Percentiles rank a stretch among this genome's conserved stretches.
phyloP scores from a whole-genome alignment of 2,329 filamentous ascomycete species.

The Ceratocystis diversiconidia region DNA sequence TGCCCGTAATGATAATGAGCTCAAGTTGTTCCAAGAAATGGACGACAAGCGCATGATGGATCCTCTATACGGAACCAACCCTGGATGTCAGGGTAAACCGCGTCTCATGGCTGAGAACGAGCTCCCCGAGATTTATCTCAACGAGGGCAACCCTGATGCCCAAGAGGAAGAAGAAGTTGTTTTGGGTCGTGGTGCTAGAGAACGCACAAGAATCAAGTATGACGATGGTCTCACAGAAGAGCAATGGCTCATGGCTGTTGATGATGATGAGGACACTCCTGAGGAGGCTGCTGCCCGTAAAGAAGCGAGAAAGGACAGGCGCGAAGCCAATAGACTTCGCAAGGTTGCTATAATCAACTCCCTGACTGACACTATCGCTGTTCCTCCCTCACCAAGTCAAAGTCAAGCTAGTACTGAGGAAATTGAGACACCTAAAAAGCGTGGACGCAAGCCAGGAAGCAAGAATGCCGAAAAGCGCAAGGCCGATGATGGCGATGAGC shows the following conservation, averaged over 20 bases:
- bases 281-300: constrained; percentile 88
- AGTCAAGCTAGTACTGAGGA: constrained; percentile 77
- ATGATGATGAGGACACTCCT: constrained; percentile 87
- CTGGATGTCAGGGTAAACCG: constrained; percentile 48
- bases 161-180: constrained; percentile 66
- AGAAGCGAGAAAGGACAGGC: constrained; percentile 67
- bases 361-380: constrained; percentile 20
- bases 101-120: constrained; percentile 80
- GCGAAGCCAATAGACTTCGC: constrained; percentile 61
- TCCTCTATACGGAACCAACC: constrained; percentile 54
- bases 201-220: constrained; percentile 86
- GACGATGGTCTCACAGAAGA: constrained; percentile 97
- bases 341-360: constrained; percentile 26
- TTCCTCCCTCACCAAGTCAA: constrained; percentile 55
- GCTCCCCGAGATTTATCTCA: constrained; percentile 84
- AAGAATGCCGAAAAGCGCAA: constrained; percentile 72
- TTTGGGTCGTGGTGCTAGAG: constrained; percentile 78
- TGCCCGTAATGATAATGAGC: constrained; percentile 71
- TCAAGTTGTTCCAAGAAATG: constrained; percentile 64
- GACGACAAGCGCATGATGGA: constrained; percentile 59
- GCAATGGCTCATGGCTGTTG: constrained; percentile 96
- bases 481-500: constrained; percentile 62
- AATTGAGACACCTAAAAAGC: constrained; percentile 52
- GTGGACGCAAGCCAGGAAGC: constrained; percentile 62
- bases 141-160: constrained; percentile 65